Evolutionary conservation across 2,329 filamentous ascomycete species (phyloP), one percentile per base, ranked within the genome.

Genomic region (Triangularia setosa): DNA sequence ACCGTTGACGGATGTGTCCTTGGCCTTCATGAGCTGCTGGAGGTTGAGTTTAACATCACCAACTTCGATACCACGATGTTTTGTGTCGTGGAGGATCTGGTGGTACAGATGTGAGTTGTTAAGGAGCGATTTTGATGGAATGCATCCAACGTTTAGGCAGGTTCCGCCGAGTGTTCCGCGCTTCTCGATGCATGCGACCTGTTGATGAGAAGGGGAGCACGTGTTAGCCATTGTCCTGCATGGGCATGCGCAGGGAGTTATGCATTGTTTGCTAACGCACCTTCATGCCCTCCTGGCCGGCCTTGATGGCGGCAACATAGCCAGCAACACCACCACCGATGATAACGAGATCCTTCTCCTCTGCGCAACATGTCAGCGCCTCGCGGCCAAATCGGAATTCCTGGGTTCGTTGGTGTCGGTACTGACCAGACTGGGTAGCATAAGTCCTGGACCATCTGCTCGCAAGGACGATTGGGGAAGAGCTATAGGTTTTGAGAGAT

Each of bases 31-130:
- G 87, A 99, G 93, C 79, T 95, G 89, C 74, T 83, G 80, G 55
- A 99, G 86, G 84, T 99, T 97, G 76, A 99, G 89, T 80, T 96
- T 96, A 75, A 99, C 94, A 81, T 97, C 92, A 76, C 91, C 90
- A 72, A 99, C 95, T 76, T 98, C 94, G 78, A 99, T 99, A 77
- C 95, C 95, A 78, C 95, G 92, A 80, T 91, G 88, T 83, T 97
- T 97, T 71, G 93, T 94, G 83, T 99, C 95, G 83, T 99, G 94
- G 67, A 96, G 87, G 75, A 97, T 90, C 81, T 93, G 90, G 84
- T 98, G 94, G 85, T 98, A 98, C 67, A 98, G 87, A 79, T 97
- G 93, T 73, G 95, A 97, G 86, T 98, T 98, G 89, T 98, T 99
- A 79, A 99, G 91, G 72, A 99, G 92, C 68, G 95, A 97, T 83